Conservation (phyloP, 805 yeast species). For the Tanozyma kutaoensis region DNA sequence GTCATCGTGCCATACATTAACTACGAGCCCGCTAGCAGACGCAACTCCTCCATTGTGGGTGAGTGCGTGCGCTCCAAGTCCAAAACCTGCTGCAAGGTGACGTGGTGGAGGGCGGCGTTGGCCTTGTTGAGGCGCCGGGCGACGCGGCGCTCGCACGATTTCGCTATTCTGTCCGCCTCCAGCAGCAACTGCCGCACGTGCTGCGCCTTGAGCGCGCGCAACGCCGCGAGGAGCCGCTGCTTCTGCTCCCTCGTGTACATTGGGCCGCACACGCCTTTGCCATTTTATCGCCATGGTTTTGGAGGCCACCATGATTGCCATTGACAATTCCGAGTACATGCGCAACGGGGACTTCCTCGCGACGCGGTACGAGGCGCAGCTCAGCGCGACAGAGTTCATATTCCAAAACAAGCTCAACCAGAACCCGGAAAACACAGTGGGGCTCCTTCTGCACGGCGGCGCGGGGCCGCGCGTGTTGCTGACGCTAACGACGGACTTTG, state of each 20-base stretch:
- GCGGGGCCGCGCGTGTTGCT: conserved; percentile 73
- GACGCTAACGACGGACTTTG: conserved; percentile 78
- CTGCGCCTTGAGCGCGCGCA: conserved; percentile 10
- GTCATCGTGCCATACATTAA: too few species aligned
- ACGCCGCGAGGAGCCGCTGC: conserved; percentile 16
- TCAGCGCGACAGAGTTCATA: conserved; percentile 76
- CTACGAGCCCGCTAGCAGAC: too few species aligned
- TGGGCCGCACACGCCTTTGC: too few species aligned
- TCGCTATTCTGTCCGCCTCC: conserved; percentile 10
- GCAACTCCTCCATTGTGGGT: conserved; percentile 15
- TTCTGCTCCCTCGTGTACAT: conserved; percentile 20
- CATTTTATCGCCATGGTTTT: conserved; percentile 58
- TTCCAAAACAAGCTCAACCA: conserved; percentile 77
- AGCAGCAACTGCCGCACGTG: conserved; percentile 12
- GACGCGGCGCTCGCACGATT: conserved; percentile 21
- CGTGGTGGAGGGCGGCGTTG: conserved; percentile 35
- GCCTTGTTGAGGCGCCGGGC: conserved; percentile 31
- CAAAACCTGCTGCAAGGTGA: conserved; percentile 29
- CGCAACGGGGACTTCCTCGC: conserved; percentile 91
- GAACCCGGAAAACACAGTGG: conserved; percentile 92
- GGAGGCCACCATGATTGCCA: conserved; percentile 91
- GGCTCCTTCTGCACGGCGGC: conserved; percentile 82
- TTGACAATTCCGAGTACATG: conserved; percentile 93
- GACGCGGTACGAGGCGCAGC: conserved; percentile 83
- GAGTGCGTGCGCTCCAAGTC: conserved; percentile 29